A percentile compares a stretch with the other conserved stretches of the same genome.
Conservation (phyloP, 345 rosid species). For the Linum tenue region DNA sequence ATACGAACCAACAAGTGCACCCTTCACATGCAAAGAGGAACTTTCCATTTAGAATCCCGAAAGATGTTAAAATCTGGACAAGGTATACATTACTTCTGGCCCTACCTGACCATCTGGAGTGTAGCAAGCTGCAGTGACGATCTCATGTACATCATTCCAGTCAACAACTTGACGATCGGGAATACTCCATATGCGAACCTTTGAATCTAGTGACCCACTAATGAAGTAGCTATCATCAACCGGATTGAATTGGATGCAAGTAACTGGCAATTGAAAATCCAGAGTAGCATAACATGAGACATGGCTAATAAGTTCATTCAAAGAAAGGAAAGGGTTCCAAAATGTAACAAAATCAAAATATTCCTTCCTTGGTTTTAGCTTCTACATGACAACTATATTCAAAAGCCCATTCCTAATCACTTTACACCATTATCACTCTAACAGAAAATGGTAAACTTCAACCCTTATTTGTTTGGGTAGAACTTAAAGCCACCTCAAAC, state of each 20-base stretch:
- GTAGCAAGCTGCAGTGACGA: slow-evolving; percentile 97
- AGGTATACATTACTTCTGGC: slow-evolving; percentile 11
- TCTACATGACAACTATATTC: background rate
- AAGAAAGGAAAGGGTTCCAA: slow-evolving; percentile 9
- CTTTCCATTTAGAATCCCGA: slow-evolving; percentile 23
- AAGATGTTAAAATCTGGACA: slow-evolving; percentile 34
- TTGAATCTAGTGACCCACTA: slow-evolving; percentile 94
- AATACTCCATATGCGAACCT: slow-evolving; percentile 97
- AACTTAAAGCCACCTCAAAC: background rate
- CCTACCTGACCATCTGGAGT: slow-evolving; percentile 96
- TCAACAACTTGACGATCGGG: slow-evolving; percentile 87
- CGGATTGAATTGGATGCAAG: slow-evolving; percentile 98
- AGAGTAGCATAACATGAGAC: slow-evolving; percentile 18
- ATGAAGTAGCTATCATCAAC: slow-evolving; percentile 93
- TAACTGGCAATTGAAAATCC: slow-evolving; percentile 48
- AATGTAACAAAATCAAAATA: background rate
- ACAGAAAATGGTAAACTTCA: background rate
- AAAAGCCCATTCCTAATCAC: no score
- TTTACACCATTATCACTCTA: background rate
- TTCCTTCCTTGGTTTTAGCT: background rate
- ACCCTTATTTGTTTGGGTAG: background rate
- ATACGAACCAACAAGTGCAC: slow-evolving; percentile 85
- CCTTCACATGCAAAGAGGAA: slow-evolving; percentile 43
- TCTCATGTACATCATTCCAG: slow-evolving; percentile 96
- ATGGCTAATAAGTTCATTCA: slow-evolving; percentile 21